Conservation (phyloP, 768 basidiomycete species). For the Termitomyces sp. region DNA sequence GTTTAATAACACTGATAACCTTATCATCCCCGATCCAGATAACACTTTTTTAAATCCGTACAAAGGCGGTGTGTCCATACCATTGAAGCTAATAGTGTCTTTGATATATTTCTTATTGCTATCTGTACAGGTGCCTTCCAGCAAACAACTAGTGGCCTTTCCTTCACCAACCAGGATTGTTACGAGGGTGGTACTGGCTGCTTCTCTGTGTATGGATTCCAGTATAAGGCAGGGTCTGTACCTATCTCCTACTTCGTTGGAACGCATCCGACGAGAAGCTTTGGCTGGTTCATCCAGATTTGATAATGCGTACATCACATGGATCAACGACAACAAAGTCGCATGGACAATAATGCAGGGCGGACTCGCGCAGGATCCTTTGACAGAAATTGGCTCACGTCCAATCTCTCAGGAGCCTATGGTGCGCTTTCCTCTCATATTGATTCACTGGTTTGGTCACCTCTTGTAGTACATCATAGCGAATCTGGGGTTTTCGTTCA, state of each 20-base stretch:
- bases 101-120: neutral
- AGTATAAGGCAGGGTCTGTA: conserved; percentile 44
- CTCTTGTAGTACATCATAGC: conserved; percentile 54
- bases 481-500: conserved; percentile 64
- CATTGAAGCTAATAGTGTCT: conserved; percentile 21
- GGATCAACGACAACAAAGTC: conserved; percentile 47
- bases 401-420: conserved; percentile 68
- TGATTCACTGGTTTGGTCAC: conserved; percentile 9
- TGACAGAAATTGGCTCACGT: conserved; percentile 49
- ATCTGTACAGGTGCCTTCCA: conserved; percentile 43
- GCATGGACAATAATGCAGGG: conserved; percentile 48
- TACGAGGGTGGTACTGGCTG: conserved; percentile 40
- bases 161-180: conserved; percentile 55
- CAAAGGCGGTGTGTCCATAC: conserved; percentile 53
- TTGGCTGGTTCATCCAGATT: conserved; percentile 19
- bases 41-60: conserved; percentile 49
- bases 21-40: conserved; percentile 41
- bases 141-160: conserved; percentile 67
- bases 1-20: conserved; percentile 44
- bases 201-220: conserved; percentile 36
- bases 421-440: conserved; percentile 28
- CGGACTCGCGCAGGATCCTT: conserved; percentile 44
- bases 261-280: neutral
- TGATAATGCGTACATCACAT: conserved; percentile 51
- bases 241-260: conserved; percentile 23